These are phyloP conservation scores for Neoboletus subvelutipes DNA, from an alignment of 768 basidiomycete species.

Conservation along the genomic window DNA sequence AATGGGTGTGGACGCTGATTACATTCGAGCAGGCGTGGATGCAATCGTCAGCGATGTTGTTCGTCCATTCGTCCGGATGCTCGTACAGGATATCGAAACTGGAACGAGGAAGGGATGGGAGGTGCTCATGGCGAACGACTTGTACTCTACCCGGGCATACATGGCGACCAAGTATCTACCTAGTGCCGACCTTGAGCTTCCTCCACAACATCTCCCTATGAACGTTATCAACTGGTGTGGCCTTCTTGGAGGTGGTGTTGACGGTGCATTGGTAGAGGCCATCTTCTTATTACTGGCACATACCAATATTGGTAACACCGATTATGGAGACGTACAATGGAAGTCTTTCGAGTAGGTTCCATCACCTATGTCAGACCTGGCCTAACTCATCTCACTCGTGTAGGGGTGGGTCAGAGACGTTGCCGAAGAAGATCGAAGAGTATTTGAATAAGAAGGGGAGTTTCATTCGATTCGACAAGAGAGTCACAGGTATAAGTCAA, in stretches of 20 bases:
- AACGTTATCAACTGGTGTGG: slow-evolving; percentile 31
- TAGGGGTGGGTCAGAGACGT: slow-evolving; percentile 5
- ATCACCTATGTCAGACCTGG: not conserved
- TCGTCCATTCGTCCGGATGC: slow-evolving; percentile 15
- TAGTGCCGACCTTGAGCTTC: slow-evolving; percentile 16
- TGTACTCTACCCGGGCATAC: slow-evolving; percentile 26
- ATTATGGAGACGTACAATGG: slow-evolving; percentile 1
- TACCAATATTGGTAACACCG: not conserved
- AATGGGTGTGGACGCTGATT: slow-evolving; percentile 8
- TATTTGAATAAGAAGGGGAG: not conserved
- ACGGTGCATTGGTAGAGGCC: not conserved
- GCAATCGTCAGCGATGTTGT: slow-evolving; percentile 15
- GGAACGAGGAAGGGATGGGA: slow-evolving; percentile 26
- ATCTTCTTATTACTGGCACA: not conserved
- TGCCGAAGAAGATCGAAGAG: slow-evolving; percentile 3
- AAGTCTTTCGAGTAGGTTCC: slow-evolving; percentile 10
- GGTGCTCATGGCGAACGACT: slow-evolving; percentile 25
- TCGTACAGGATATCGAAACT: slow-evolving; percentile 23
- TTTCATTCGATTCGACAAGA: not conserved
- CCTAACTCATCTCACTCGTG: not conserved
- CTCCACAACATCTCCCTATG: slow-evolving; percentile 12
- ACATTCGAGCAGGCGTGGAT: slow-evolving; percentile 19
- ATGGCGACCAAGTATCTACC: slow-evolving; percentile 22
- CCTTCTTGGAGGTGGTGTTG: not conserved
- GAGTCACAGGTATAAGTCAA: slow-evolving; percentile 6